Percentiles rank a stretch among this genome's conserved stretches.
phyloP scores from a whole-genome alignment of 176 grass and related monocot genomes.

The Avena eriantha region DNA sequence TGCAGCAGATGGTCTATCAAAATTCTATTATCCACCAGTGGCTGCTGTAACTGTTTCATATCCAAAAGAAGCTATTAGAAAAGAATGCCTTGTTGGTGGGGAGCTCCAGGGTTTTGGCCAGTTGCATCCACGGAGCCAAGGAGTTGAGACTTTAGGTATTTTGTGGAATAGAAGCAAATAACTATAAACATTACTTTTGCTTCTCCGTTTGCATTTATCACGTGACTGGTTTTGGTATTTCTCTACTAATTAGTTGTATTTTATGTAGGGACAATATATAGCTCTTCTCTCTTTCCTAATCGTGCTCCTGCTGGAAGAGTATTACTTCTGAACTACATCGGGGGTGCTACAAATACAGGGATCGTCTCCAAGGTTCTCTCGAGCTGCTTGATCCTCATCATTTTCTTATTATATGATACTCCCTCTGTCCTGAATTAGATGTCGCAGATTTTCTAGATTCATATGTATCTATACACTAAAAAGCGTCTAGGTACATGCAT shows the following conservation, averaged over 20 bases:
- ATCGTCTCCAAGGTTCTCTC: constrained; percentile 81
- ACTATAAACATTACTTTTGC: background rate
- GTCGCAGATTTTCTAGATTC: too few relatives aligned
- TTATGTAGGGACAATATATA: constrained; percentile 93
- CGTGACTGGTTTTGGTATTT: background rate
- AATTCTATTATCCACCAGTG: constrained; percentile 94
- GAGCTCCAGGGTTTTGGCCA: constrained; percentile 93
- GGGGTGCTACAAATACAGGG: constrained; percentile 87
- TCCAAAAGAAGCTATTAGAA: constrained; percentile 78
- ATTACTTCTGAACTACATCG: constrained; percentile 93
- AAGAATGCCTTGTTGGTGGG: constrained; percentile 86
- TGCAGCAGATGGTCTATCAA: constrained; percentile 84
- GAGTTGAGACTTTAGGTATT: constrained; percentile 91
- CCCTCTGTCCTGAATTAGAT: too few relatives aligned
- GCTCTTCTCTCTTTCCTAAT: constrained; percentile 89
- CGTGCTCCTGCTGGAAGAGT: constrained; percentile 88
- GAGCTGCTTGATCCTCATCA: background rate
- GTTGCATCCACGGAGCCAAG: constrained; percentile 93
- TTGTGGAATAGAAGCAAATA: constrained; percentile 1
- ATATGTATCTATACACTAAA: too few relatives aligned
- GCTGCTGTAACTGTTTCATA: constrained; percentile 95
- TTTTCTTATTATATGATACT: constrained; percentile 4
- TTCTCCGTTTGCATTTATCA: constrained; percentile 15
- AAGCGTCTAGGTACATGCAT: too few relatives aligned
- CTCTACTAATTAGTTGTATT: background rate